Evolutionary conservation across 2,329 filamentous ascomycete genomes (phyloP).

Genomic region (Claviceps africana): DNA sequence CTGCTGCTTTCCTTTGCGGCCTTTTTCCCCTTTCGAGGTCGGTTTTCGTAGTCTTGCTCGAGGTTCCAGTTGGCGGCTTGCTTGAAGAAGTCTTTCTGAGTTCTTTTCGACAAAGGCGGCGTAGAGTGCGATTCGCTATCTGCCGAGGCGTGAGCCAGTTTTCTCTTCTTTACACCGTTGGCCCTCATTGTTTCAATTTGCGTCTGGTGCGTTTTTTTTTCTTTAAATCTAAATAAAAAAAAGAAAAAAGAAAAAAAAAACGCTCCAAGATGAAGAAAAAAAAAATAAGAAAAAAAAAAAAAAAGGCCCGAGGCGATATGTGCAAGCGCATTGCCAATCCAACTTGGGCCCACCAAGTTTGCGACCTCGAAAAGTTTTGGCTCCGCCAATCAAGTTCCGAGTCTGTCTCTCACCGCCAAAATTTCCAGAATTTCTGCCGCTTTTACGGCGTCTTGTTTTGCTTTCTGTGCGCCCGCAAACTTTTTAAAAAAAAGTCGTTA

Average conservation of each 20-base stretch:
- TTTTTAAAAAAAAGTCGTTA: background rate
- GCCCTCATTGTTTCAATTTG: constrained; percentile 26
- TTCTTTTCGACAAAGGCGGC: constrained; percentile 22
- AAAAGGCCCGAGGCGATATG: background rate
- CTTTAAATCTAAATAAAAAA: background rate
- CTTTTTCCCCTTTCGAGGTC: constrained; percentile 66
- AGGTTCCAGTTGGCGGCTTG: constrained; percentile 75
- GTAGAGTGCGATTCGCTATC: constrained; percentile 28
- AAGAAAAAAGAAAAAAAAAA: background rate
- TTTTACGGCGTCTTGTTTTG: background rate
- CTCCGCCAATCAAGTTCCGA: constrained; percentile 11
- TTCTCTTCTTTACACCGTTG: constrained; percentile 41
- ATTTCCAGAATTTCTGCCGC: constrained; percentile 22
- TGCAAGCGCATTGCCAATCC: background rate
- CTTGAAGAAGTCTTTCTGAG: constrained; percentile 54
- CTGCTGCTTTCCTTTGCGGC: constrained; percentile 56
- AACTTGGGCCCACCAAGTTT: background rate
- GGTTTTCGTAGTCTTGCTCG: constrained; percentile 79
- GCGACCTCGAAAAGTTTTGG: constrained; percentile 4
- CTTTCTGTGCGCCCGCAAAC: constrained; percentile 5
- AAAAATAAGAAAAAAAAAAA: background rate
- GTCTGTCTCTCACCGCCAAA: constrained; percentile 23
- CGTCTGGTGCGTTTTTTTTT: background rate
- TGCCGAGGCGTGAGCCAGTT: constrained; percentile 37
- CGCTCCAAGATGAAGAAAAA: background rate